phyloP scores from a whole-genome alignment of 2,329 filamentous ascomycete species.

The Aureobasidium melanogenum region DNA sequence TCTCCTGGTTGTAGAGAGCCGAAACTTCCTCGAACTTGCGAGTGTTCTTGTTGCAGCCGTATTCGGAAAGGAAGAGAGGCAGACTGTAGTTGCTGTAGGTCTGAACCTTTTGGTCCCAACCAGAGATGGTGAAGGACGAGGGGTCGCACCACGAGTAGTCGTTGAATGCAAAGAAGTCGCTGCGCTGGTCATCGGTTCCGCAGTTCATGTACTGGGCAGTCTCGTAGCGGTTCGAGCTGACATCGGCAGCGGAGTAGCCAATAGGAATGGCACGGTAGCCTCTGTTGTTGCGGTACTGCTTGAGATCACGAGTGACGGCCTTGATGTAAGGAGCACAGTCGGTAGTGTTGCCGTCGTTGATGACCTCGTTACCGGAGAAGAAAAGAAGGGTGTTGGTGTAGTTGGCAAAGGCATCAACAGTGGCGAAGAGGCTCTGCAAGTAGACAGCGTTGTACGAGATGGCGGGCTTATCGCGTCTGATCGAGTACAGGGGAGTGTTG shows the following conservation, averaged over 20 bases:
- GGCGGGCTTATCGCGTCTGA: slow-evolving; percentile 67
- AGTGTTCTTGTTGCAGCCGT: slow-evolving; percentile 75
- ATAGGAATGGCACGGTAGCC: slow-evolving; percentile 61
- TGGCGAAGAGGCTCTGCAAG: slow-evolving; percentile 78
- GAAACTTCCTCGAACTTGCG: slow-evolving; percentile 74
- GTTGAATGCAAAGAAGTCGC: slow-evolving; percentile 85
- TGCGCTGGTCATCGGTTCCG: slow-evolving; percentile 70
- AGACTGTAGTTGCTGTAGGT: slow-evolving; percentile 80
- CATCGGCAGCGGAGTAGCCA: slow-evolving; percentile 78
- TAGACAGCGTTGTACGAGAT: slow-evolving; percentile 81
- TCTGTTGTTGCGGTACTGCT: slow-evolving; percentile 69
- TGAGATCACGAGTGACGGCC: slow-evolving; percentile 70
- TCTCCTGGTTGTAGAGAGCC: slow-evolving; percentile 70
- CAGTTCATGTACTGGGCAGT: slow-evolving; percentile 89
- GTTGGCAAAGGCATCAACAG: slow-evolving; percentile 71
- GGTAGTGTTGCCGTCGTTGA: slow-evolving; percentile 52
- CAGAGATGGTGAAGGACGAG: slow-evolving; percentile 58
- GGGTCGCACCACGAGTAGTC: slow-evolving; percentile 81
- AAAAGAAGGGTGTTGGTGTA: slow-evolving; percentile 83
- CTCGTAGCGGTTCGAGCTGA: slow-evolving; percentile 75
- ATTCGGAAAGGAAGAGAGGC: slow-evolving; percentile 91
- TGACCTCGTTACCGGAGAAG: slow-evolving; percentile 74
- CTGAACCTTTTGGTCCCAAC: slow-evolving; percentile 82
- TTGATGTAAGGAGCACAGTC: slow-evolving; percentile 59
- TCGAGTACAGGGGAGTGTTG: slow-evolving; percentile 82